Percentiles rank a stretch among this genome's conserved stretches.
These are phyloP conservation scores for Thermochaetoides thermophila DNA, from an alignment of 495 filamentous ascomycete genomes.

Conservation along the genomic window DNA sequence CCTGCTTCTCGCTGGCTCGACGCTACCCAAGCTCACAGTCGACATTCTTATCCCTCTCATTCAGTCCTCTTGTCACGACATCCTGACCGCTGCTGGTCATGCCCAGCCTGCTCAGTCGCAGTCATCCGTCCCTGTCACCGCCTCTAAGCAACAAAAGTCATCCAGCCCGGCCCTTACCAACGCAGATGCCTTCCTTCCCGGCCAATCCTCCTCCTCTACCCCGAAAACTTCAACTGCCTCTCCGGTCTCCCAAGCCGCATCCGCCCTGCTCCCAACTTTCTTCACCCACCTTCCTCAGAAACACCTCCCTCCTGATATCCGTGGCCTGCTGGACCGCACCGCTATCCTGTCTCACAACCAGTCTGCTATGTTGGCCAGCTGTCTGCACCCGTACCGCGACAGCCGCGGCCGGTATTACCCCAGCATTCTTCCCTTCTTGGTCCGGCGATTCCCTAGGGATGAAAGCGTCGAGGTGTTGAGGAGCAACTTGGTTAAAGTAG, in stretches of 20 bases:
- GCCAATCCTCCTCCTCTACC: slow-evolving; percentile 23
- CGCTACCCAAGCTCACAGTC: slow-evolving; percentile 46
- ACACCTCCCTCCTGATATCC: slow-evolving; percentile 44
- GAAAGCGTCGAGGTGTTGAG: slow-evolving; percentile 53
- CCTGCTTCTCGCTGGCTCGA: slow-evolving; percentile 45
- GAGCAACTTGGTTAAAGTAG: slow-evolving; percentile 29
- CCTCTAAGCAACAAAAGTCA: no score
- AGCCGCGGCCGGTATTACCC: slow-evolving; percentile 41
- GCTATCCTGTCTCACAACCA: slow-evolving; percentile 53
- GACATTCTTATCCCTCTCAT: slow-evolving; percentile 42
- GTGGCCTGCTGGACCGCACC: slow-evolving; percentile 61
- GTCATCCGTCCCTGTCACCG: slow-evolving; percentile 15
- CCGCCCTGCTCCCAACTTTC: slow-evolving; percentile 43
- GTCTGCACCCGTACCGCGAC: slow-evolving; percentile 55
- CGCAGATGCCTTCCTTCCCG: slow-evolving; percentile 26
- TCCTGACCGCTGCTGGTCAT: slow-evolving; percentile 34
- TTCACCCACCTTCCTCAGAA: slow-evolving; percentile 46
- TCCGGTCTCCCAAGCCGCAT: slow-evolving; percentile 32
- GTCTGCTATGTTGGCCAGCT: slow-evolving; percentile 59
- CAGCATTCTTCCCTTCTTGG: slow-evolving; percentile 66
- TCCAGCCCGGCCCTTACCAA: no score
- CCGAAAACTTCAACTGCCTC: slow-evolving; percentile 35
- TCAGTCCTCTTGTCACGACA: slow-evolving; percentile 47
- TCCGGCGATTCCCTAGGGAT: slow-evolving; percentile 40
- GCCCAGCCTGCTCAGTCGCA: slow-evolving; percentile 10